Base-by-base conservation (phyloP, 2,329 filamentous ascomycete genomes). In the Paecilomyces niveus region DNA sequence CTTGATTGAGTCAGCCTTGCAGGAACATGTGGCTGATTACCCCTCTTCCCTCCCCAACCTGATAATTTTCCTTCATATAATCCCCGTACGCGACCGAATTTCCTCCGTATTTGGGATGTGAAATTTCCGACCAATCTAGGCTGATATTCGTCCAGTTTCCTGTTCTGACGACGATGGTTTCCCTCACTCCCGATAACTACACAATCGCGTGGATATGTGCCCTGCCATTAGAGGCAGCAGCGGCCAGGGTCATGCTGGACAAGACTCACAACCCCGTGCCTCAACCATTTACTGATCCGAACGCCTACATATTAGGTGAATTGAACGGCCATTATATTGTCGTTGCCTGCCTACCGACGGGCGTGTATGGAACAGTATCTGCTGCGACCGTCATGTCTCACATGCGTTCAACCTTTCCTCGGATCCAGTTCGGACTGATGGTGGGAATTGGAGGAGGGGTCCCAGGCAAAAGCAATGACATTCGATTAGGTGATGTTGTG, bases 391-490 rank as follows among this genome's bases (percentile, higher is more conserved):
- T 68, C 1, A 57, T 61, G 11, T 60, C 58, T 1, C 62, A 70
- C 39, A 63, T 73, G 63, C 32, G 55, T 26, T 53, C 61, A 1
- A 68, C 62, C 7, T 74, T 73, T 35, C 58, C 66, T 1, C 31
- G 33, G 1, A 59, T 73, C 21, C 59, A 58, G 1, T 59, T 66
- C 13, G 56, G 63, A 8, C 57, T 73, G 54, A 64, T 72, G 62
- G 68, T 72, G 1, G 70, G 69, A 0, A 67, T 71, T 52, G 70
- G 68, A 1, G 70, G 68, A 13, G 70, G 69, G 3, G 66, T 67
- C 1, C 70, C 70, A 2, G 59, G 58, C 33, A 31, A 53, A 1
- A 60, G 61, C 13, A 32, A 56, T 6, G 65, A 70, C 57, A 62
- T 70, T 45, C 67, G 68, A 4, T 57, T 71, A 1, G 68, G 64